Base-by-base conservation (phyloP, 306 rosid species). In the Dryas octopetala region DNA sequence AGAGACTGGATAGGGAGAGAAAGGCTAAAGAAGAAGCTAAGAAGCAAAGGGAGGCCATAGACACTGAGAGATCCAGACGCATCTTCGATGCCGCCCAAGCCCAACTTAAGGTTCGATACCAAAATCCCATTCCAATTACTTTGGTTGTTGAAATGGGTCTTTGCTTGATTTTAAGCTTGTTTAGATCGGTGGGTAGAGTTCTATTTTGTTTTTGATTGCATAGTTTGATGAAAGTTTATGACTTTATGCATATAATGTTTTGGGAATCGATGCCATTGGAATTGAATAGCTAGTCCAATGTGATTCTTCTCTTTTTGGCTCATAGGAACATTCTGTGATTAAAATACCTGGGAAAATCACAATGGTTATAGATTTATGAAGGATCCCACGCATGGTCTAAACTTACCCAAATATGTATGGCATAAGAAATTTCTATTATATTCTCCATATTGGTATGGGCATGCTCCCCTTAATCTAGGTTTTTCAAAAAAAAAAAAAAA, bases 41-140 rank as follows among this genome's bases (percentile, higher is more conserved):
- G 40, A 86, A 71, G 81, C 99, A 78, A 72, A 84, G 90, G 73
- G 97, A 95, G 80, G 97, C 97, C 83, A 85, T 92, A 50, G 97
- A 92, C 74, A 93, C 91, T 11, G 88, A 89, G 71, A 74, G 97
- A 81, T 87, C 93, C 67, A 83, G 96, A 59, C 99, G 97, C 69
- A 64, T 89, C 67, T 77, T 92, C 23, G 93, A 91, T 79, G 99
- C 92, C 13, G 90, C 89, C 19, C 82, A 92, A 73, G 99, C 99
- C 58, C 97, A 81, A 78, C 86, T 84, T 62, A 92, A 95, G 99
- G 99, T 95, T 59, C 51, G n/a, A 5, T 70, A 17, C 67, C 51
- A 2, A 4, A 50, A 9, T 10, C 77, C 77, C 62, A 53, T 9
- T 43, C 0, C 13, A 1, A 5, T 53, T 32, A 23, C 4, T 28